Conservation (phyloP, 2,329 filamentous ascomycete genomes). For the Myriosclerotinia duriaeana region DNA sequence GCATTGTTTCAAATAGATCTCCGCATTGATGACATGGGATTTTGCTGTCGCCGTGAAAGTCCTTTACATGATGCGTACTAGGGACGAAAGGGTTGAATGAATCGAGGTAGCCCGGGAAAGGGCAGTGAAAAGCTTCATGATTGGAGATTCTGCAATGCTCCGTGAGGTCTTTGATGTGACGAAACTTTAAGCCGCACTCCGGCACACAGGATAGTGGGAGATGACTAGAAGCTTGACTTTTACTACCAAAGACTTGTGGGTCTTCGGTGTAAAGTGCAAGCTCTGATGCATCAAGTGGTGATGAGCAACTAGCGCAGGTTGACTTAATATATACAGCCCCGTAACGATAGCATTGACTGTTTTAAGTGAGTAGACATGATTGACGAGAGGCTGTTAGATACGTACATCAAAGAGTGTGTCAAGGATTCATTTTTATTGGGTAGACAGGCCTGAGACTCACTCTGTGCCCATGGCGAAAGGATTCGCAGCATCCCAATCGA, state of each 20-base stretch:
- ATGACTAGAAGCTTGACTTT: not conserved
- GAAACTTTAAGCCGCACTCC: not conserved
- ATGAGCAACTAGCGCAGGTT: constrained; percentile 4
- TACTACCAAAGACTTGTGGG: not conserved
- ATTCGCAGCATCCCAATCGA: not conserved
- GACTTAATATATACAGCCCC: not conserved
- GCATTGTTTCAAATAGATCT: rapidly evolving
- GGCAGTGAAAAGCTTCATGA: not conserved
- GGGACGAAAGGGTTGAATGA: rapidly evolving
- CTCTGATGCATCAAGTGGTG: not conserved
- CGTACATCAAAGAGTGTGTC: not conserved
- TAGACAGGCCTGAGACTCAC: not conserved
- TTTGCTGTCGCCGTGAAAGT: rapidly evolving
- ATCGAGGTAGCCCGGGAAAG: not conserved
- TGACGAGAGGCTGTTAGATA: not conserved
- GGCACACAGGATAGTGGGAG: not conserved
- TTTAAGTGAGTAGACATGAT: not conserved
- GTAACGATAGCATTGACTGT: not conserved
- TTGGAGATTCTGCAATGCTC: not conserved
- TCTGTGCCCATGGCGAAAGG: constrained; percentile 5
- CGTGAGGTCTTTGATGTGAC: not conserved
- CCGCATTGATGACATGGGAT: constrained; percentile 3
- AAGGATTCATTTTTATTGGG: not conserved
- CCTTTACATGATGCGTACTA: rapidly evolving
- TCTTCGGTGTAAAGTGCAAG: not conserved